Evolutionary conservation across 306 rosid species (phyloP), one percentile per base, ranked within the genome.

Genomic region (Sechiopsis laciniata): DNA sequence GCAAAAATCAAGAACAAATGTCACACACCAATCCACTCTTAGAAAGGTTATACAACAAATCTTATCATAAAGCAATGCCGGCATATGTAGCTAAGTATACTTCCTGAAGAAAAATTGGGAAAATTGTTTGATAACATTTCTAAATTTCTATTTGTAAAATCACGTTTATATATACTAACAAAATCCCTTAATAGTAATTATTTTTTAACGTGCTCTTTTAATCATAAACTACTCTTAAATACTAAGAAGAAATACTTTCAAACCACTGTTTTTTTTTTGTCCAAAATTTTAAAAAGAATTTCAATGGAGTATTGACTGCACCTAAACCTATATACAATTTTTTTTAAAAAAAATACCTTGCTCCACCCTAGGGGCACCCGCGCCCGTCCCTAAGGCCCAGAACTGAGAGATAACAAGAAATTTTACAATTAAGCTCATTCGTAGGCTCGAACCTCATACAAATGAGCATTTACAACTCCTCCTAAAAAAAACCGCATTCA

Each of bases 1-100:
- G 53, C 52, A 55, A 55, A 29, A 72, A 10, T 19, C 50, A 55
- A 72, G 29, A 17, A 29, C 75, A 72, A 37, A 37, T 32, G 75
- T 72, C 52, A 72, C 53, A 72, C 2, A 14, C 2, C 42, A 8
- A 35, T 40, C 17, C 63, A 55, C 74, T 22, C 35, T 64, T 64
- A 37, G 45, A 64, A 37, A 64, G 46, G 4, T 22, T 22, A 32
- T 0, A 46, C 12, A 24, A 64, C 72, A 69, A 22, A 7, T 69
- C 14, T 22, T 48, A 37, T 55, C 22, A 20, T 32, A 32, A n/a
- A 10, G 53, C 64, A 54, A 55, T 55, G 22, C 73, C 3, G 3
- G 4, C 21, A 50, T 21, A 13, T 45, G 42, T 21, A 68, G 42
- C 20, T 68, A 12, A 67, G 55, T 68, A 10, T 20, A 68, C 2